Evolutionary conservation across 2,329 filamentous ascomycete species (phyloP), one percentile per base, ranked within the genome.

Genomic region (Tothia fuscella): DNA sequence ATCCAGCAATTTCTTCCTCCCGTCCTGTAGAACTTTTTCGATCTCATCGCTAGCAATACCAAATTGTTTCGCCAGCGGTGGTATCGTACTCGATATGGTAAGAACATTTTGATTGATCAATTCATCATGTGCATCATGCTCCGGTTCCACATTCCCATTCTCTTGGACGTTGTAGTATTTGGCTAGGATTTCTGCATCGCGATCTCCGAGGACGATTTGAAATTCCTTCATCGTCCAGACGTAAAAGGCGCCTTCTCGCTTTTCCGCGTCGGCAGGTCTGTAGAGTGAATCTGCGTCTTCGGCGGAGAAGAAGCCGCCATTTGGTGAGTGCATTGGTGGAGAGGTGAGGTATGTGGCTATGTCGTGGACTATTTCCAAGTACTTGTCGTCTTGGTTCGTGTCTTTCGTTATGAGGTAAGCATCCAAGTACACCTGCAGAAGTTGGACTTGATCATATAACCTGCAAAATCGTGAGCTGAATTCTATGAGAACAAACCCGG

Each of bases 51-150:
- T 74, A 0, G 79, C 71, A 12, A 89, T 67, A 1, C 77, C 79
- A 51, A 93, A 82, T 50, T 91, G 80, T 43, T 75, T 74, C 12
- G 81, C 80, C 6, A 98, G 67, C 35, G 81, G 76, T 16, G 72
- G 68, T 0, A 78, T 70, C 0, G 79, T 82, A 46, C 73, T 77
- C 26, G 74, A 74, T 20, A 93, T 71, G 28, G 78, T 76, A 2
- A 95, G 63, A 4, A 94, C 87, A 54, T 96, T 98, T 56, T 93
- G 86, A 52, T 89, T 87, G 54, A 93, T 80, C 46, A 96, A 89
- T 54, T 96, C 89, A 55, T 96, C 89, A 52, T 93, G 83, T 0
- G 84, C 80, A 55, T 98, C 91, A 51, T 89, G 78, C 42, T 80
- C 75, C 3, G 80, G 77, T 25, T 79, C 74, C 1, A 98, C 80